Conservation (phyloP, 768 basidiomycete genomes). For the Coprinopsis strossmayeri region DNA sequence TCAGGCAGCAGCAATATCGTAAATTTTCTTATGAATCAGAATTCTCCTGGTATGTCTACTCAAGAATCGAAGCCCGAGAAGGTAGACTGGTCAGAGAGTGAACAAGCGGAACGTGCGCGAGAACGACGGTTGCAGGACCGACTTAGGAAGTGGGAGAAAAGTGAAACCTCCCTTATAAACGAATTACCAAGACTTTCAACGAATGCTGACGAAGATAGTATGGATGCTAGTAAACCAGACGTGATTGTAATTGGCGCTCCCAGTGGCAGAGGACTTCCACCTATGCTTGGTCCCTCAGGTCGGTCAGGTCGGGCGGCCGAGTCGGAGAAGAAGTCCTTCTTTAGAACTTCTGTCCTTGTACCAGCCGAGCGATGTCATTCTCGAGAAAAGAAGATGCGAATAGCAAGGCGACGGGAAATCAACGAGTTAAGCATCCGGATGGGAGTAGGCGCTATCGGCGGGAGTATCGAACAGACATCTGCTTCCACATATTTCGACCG, state of each 20-base stretch:
- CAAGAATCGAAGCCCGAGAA: slow-evolving; percentile 15
- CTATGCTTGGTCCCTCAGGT: slow-evolving; percentile 20
- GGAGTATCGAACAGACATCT: slow-evolving; percentile 41
- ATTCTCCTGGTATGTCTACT: slow-evolving; percentile 20
- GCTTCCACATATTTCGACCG: slow-evolving; percentile 19
- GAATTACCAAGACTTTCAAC: slow-evolving; percentile 54
- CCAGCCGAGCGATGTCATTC: slow-evolving; percentile 50
- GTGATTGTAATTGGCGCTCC: slow-evolving; percentile 44
- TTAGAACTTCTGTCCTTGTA: slow-evolving; percentile 65
- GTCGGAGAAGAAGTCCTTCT: slow-evolving; percentile 34
- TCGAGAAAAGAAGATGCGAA: slow-evolving; percentile 51
- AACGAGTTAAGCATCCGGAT: slow-evolving; percentile 83
- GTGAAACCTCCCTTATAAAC: slow-evolving; percentile 49
- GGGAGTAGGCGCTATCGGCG: slow-evolving; percentile 73
- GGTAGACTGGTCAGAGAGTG: slow-evolving; percentile 62
- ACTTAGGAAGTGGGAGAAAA: slow-evolving; percentile 68
- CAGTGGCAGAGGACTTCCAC: slow-evolving; percentile 26
- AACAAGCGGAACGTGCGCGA: slow-evolving; percentile 55
- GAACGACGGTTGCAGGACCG: slow-evolving; percentile 70
- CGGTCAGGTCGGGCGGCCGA: slow-evolving; percentile 11
- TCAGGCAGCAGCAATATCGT: slow-evolving; percentile 30
- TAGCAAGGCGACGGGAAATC: slow-evolving; percentile 61
- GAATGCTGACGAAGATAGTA: slow-evolving; percentile 30
- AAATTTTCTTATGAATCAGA: slow-evolving; percentile 40
- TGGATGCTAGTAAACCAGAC: slow-evolving; percentile 29